phyloP scores from a whole-genome alignment of 2,329 filamentous ascomycete genomes.

The Thielaviopsis ethacetica region DNA sequence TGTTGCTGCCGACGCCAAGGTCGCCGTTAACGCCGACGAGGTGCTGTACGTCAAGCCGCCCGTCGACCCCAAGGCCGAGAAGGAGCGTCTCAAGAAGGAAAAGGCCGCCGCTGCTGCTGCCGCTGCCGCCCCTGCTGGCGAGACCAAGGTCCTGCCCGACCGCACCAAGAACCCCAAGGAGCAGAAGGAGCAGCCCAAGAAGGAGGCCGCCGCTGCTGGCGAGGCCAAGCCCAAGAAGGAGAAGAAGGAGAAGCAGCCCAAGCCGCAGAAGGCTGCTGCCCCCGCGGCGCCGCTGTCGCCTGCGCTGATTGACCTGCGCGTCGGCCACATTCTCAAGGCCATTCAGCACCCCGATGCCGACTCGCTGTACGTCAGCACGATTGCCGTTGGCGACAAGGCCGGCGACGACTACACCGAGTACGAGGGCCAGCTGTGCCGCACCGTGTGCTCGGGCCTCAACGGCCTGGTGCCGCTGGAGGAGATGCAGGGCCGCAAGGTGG shows the following conservation, averaged over 20 bases:
- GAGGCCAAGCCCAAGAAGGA: conserved; percentile 52
- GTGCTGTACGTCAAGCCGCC: conserved; percentile 79
- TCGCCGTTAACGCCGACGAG: conserved; percentile 62
- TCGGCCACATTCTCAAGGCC: conserved; percentile 94
- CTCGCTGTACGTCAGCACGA: conserved; percentile 86
- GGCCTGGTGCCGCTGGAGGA: conserved; percentile 82
- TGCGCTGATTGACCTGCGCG: conserved; percentile 78
- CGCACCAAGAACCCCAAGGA: conserved; percentile 49
- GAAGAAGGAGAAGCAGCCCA: conserved; percentile 79
- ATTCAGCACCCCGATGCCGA: conserved; percentile 93
- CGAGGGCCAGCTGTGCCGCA: conserved; percentile 81
- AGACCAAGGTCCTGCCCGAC: conserved; percentile 36
- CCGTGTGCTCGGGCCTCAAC: conserved; percentile 92
- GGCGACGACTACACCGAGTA: conserved; percentile 84
- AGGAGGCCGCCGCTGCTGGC: conserved; percentile 21
- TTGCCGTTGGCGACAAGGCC: conserved; percentile 78
- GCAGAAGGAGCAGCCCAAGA: conserved; percentile 35
- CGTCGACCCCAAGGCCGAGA: conserved; percentile 83
- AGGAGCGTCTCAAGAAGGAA: conserved; percentile 92
- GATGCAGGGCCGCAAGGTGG: conserved; percentile 91
- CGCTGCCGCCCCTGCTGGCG: conserved; percentile 31
- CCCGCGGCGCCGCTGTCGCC: conserved; percentile 66
- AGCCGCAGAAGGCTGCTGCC: conserved; percentile 51
- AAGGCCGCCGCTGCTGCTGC: conserved; percentile 55
- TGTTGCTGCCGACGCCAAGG: conserved; percentile 55